These are phyloP conservation scores for Hypoxylon cercidicola DNA, from an alignment of 495 filamentous ascomycete genomes.

Conservation along the genomic window DNA sequence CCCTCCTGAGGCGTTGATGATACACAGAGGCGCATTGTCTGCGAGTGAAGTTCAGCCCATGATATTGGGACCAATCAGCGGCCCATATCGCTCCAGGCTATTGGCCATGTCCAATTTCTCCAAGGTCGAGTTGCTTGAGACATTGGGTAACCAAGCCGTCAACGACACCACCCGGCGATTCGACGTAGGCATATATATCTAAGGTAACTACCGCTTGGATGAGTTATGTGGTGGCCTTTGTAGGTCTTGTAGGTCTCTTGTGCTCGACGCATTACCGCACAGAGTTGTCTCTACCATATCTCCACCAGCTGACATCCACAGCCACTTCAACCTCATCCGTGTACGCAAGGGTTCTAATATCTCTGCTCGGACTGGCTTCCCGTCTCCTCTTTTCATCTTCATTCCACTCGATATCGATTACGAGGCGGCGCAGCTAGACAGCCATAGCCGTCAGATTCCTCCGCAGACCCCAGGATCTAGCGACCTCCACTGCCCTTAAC, in stretches of 20 bases:
- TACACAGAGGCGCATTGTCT: slow-evolving; percentile 29
- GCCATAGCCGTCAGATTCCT: slow-evolving; percentile 24
- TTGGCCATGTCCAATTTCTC: slow-evolving; percentile 27
- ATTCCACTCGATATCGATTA: slow-evolving; percentile 8
- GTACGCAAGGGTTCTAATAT: slow-evolving; percentile 2
- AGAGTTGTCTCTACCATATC: slow-evolving; percentile 1
- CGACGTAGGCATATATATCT: not conserved
- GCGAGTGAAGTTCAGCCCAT: slow-evolving; percentile 33
- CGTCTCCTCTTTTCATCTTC: not conserved
- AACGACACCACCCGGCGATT: slow-evolving; percentile 4
- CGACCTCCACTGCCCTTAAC: slow-evolving; percentile 18
- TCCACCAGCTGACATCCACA: slow-evolving; percentile 19
- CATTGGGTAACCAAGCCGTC: slow-evolving; percentile 6
- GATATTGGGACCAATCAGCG: slow-evolving; percentile 35
- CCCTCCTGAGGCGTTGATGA: slow-evolving; percentile 19
- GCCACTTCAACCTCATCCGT: slow-evolving; percentile 15
- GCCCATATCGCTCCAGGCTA: slow-evolving; percentile 2
- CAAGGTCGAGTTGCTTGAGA: slow-evolving; percentile 8
- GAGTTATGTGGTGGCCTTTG: not conserved
- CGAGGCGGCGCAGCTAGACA: not conserved
- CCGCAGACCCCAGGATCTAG: slow-evolving; percentile 21
- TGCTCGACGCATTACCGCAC: slow-evolving; percentile 9
- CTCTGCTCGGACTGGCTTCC: slow-evolving; percentile 6
- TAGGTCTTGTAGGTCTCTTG: slow-evolving; percentile 1
- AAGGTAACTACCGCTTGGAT: not conserved